phyloP scores from a whole-genome alignment of 192 early-diverging fungal genomes.

The Pecoramyces ruminantium region DNA sequence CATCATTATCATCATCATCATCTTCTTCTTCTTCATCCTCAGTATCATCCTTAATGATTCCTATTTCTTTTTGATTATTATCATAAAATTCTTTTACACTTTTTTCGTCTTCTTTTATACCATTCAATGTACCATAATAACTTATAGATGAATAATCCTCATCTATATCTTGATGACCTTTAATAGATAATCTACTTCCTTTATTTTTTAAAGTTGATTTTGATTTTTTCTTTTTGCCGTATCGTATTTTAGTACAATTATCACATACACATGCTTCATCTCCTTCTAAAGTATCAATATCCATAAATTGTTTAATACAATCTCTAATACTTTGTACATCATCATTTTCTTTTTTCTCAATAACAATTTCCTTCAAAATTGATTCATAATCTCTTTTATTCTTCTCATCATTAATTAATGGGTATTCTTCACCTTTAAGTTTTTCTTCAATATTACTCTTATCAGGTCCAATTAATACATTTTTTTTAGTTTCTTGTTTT shows the following conservation, averaged over 20 bases:
- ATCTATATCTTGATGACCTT: background rate
- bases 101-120: background rate
- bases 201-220: background rate
- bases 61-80: too few relatives aligned
- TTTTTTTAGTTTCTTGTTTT: background rate
- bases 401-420: background rate
- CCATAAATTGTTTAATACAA: conserved; percentile 28
- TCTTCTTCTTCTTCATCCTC: background rate
- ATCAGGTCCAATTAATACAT: conserved; percentile 6
- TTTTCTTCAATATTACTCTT: conserved; percentile 1
- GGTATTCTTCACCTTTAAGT: background rate
- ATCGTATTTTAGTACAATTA: conserved; percentile 24
- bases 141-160: background rate
- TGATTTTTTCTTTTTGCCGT: background rate
- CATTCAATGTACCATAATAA: background rate
- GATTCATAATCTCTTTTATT: background rate
- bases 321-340: conserved; percentile 10
- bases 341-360: background rate
- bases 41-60: background rate
- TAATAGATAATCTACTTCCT: background rate
- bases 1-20: background rate
- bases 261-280: conserved; percentile 44
- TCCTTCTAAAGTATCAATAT: conserved; percentile 41
- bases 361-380: background rate
- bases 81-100: background rate